phyloP scores from a whole-genome alignment of 2,329 filamentous ascomycete genomes.

The Pestalotiopsis sp. region DNA sequence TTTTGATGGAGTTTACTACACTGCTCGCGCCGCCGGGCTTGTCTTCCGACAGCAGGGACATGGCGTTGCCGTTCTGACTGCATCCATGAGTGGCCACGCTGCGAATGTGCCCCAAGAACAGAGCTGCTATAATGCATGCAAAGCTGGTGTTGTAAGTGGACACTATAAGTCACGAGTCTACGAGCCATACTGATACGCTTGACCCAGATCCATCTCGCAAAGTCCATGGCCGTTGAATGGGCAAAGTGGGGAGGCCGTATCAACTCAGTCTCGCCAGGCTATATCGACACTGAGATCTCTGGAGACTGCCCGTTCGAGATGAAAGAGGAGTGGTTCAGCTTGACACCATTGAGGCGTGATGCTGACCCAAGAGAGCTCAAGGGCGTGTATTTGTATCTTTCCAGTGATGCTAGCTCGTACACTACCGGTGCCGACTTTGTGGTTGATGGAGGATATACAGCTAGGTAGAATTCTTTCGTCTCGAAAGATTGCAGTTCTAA shows the following conservation, averaged over 20 bases:
- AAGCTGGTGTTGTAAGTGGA: slow-evolving; percentile 54
- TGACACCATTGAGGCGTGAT: slow-evolving; percentile 54
- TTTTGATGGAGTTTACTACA: slow-evolving; percentile 78
- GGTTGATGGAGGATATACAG: slow-evolving; percentile 74
- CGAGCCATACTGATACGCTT: neutral
- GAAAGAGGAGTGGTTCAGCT: slow-evolving; percentile 42
- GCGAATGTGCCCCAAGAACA: slow-evolving; percentile 78
- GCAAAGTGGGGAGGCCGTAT: slow-evolving; percentile 61
- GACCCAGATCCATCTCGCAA: slow-evolving; percentile 29
- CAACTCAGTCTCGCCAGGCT: slow-evolving; percentile 75
- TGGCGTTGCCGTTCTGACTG: slow-evolving; percentile 77
- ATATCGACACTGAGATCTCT: slow-evolving; percentile 74
- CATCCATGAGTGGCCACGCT: slow-evolving; percentile 77
- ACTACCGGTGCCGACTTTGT: slow-evolving; percentile 75
- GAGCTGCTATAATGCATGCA: slow-evolving; percentile 73
- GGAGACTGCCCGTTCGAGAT: slow-evolving; percentile 65
- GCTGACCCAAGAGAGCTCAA: slow-evolving; percentile 76
- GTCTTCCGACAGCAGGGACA: slow-evolving; percentile 72
- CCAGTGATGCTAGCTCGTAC: slow-evolving; percentile 80
- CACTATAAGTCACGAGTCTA: neutral
- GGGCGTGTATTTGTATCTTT: slow-evolving; percentile 80
- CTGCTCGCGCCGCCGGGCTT: slow-evolving; percentile 67
- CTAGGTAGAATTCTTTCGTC: slow-evolving; percentile 38
- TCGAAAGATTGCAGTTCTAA: too few species aligned
- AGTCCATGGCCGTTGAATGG: slow-evolving; percentile 76